phyloP scores from a whole-genome alignment of 2,329 filamentous ascomycete species.

The Penicillium sp. region DNA sequence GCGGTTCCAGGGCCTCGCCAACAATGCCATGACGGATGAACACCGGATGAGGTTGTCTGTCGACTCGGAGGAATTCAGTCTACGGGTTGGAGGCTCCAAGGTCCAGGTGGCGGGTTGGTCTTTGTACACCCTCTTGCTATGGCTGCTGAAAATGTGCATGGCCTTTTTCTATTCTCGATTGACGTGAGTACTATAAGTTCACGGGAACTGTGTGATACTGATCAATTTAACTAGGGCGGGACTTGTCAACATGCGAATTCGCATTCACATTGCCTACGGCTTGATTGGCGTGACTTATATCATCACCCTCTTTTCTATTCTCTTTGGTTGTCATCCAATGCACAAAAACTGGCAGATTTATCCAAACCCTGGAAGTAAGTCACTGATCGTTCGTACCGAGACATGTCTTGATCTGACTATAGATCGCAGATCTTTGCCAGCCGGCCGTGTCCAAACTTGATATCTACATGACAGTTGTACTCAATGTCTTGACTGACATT shows the following conservation, averaged over 20 bases:
- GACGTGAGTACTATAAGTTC: constrained; percentile 34
- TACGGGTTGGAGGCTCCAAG: constrained; percentile 52
- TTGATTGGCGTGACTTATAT: constrained; percentile 50
- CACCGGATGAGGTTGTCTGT: constrained; percentile 46
- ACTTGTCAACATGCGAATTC: constrained; percentile 40
- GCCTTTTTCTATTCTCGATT: constrained; percentile 55
- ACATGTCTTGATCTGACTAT: neutral
- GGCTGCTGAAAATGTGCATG: constrained; percentile 54
- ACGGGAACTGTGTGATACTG: neutral
- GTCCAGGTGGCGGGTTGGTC: constrained; percentile 54
- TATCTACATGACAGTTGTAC: constrained; percentile 49
- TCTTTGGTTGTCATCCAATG: constrained; percentile 53
- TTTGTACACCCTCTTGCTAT: constrained; percentile 51
- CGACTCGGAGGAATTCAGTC: constrained; percentile 44
- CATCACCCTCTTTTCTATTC: constrained; percentile 47
- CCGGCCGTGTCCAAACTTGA: constrained; percentile 50
- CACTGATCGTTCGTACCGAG: no score
- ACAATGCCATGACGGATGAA: constrained; percentile 54
- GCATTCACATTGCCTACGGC: constrained; percentile 50
- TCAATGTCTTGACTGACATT: constrained; percentile 55
- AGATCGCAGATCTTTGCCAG: constrained; percentile 43
- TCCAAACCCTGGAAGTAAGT: constrained; percentile 54
- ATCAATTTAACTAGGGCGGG: constrained; percentile 31
- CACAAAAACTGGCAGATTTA: constrained; percentile 56
- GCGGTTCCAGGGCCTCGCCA: constrained; percentile 50